Percentiles rank a stretch among this genome's conserved stretches.
These are phyloP conservation scores for Thraustochytrium sp. DNA, from an alignment of 352 stramenopile species.

Conservation along the genomic window DNA sequence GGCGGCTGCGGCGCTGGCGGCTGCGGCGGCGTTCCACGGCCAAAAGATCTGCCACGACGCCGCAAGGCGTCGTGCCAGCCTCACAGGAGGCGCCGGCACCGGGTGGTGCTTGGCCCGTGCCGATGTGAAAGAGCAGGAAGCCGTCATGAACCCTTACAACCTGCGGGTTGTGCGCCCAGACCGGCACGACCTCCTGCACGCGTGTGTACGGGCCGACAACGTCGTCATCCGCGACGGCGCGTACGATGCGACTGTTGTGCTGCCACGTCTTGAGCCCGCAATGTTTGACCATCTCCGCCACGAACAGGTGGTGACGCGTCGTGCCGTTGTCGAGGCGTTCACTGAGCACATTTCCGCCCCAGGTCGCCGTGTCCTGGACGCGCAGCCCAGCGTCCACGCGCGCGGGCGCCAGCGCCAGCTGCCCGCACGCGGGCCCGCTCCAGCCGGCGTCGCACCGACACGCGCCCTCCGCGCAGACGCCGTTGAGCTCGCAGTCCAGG, in stretches of 20 bases:
- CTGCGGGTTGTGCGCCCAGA: background rate
- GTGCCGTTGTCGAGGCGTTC: background rate
- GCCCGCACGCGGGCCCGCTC: background rate
- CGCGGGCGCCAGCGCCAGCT: background rate
- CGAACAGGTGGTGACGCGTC: background rate
- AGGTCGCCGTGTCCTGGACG: background rate
- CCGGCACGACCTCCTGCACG: background rate
- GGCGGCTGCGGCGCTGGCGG: no score
- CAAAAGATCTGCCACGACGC: background rate
- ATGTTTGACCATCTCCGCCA: background rate
- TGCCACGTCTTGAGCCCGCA: slow-evolving; percentile 1
- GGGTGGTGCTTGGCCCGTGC: background rate
- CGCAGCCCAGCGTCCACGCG: background rate
- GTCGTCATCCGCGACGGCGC: background rate
- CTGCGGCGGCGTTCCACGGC: background rate
- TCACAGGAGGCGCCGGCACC: background rate
- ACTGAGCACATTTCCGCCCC: background rate
- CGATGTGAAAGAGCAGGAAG: slow-evolving; percentile 17
- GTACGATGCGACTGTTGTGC: background rate
- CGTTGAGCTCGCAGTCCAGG: slow-evolving; percentile 17
- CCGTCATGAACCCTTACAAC: background rate
- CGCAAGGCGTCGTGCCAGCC: background rate
- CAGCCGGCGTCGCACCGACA: background rate
- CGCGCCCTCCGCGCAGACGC: background rate
- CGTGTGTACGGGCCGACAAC: background rate